These are phyloP conservation scores for Ophiocordyceps australis DNA, from an alignment of 2,329 filamentous ascomycete genomes.

Conservation along the genomic window DNA sequence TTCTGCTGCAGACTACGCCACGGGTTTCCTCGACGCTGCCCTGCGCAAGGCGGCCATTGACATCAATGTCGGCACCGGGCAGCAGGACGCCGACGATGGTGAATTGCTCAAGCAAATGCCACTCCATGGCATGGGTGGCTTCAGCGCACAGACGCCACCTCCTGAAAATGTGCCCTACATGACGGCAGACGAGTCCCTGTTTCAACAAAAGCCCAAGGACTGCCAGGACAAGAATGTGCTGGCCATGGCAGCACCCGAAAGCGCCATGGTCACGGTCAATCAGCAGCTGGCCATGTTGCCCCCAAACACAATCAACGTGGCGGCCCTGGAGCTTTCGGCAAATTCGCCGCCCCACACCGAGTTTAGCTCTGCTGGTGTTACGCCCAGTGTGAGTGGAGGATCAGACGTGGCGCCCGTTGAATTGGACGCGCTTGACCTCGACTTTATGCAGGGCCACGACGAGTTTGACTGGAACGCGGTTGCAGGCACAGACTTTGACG, in stretches of 20 bases:
- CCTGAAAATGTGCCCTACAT: slow-evolving; percentile 29
- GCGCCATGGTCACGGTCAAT: neutral
- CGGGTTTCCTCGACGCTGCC: slow-evolving; percentile 81
- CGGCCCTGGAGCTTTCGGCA: slow-evolving; percentile 14
- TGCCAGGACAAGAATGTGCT: no score
- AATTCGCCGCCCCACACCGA: slow-evolving; percentile 27
- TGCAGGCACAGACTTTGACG: slow-evolving; percentile 33
- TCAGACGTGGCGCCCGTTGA: slow-evolving; percentile 20
- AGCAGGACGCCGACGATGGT: neutral
- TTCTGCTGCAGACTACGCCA: slow-evolving; percentile 88
- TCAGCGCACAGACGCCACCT: slow-evolving; percentile 29
- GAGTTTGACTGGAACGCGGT: slow-evolving; percentile 36
- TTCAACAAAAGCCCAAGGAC: slow-evolving; percentile 12
- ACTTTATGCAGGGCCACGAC: slow-evolving; percentile 25
- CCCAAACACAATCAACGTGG: slow-evolving; percentile 18
- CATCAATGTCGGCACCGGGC: slow-evolving; percentile 20
- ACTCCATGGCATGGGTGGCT: slow-evolving; percentile 8
- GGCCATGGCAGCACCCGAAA: no score
- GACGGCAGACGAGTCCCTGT: slow-evolving; percentile 20
- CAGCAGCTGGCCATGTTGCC: slow-evolving; percentile 14
- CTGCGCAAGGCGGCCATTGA: slow-evolving; percentile 75
- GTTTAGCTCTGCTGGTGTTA: slow-evolving; percentile 20
- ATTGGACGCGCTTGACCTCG: slow-evolving; percentile 21
- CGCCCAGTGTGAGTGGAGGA: slow-evolving; percentile 24
- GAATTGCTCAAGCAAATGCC: slow-evolving; percentile 14